A percentile compares a stretch with the other conserved stretches of the same genome.
Conservation (phyloP, 2,329 filamentous ascomycete species). For the Orbilia oligospora region DNA sequence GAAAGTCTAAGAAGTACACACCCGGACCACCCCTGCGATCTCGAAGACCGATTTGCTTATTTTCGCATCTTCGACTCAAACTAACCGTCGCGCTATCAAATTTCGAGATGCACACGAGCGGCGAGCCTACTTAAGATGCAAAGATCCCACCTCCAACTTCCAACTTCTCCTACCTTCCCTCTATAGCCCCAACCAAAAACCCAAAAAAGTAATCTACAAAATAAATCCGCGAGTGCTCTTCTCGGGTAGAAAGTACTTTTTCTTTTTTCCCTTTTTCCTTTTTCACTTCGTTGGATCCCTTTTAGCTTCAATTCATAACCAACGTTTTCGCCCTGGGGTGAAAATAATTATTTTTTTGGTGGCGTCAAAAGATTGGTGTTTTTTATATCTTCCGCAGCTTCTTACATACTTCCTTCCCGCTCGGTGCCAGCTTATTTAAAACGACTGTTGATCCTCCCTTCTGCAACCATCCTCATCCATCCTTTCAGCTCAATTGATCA, state of each 20-base stretch:
- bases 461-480: not conserved
- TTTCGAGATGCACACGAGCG: slow-evolving; percentile 57
- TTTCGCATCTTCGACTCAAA: slow-evolving; percentile 28
- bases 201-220: slow-evolving; percentile 37
- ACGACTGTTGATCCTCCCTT: slow-evolving; percentile 26
- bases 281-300: slow-evolving; percentile 57
- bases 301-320: slow-evolving; percentile 55
- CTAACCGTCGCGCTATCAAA: slow-evolving; percentile 60
- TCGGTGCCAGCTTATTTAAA: slow-evolving; percentile 14
- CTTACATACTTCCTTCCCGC: slow-evolving; percentile 26
- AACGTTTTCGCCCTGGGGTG: slow-evolving; percentile 38
- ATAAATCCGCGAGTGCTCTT: slow-evolving; percentile 52
- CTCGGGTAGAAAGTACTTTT: slow-evolving; percentile 60
- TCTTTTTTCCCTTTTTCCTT: slow-evolving; percentile 28
- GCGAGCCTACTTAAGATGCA: slow-evolving; percentile 57
- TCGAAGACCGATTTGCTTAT: slow-evolving; percentile 6
- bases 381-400: slow-evolving; percentile 28
- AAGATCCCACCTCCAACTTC: slow-evolving; percentile 45
- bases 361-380: slow-evolving; percentile 34
- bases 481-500: no score
- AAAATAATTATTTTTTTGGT: slow-evolving; percentile 39
- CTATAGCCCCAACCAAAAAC: slow-evolving; percentile 24
- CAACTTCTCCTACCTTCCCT: slow-evolving; percentile 48
- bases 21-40: slow-evolving; percentile 21
- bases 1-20: slow-evolving; percentile 25